phyloP scores from a whole-genome alignment of 805 yeast species.

The Kregervanrija delftensis region DNA sequence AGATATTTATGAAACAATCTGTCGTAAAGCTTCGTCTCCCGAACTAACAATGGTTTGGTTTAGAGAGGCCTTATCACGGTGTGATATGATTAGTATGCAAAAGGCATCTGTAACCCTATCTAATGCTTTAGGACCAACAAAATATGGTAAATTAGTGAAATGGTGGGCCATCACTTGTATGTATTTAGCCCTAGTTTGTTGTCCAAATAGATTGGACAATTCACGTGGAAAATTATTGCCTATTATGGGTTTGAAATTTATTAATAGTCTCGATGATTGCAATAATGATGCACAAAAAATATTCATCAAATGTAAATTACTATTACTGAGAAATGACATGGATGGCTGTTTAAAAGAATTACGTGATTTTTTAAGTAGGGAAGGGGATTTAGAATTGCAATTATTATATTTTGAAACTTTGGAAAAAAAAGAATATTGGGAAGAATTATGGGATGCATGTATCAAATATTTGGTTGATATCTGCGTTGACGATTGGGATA shows the following conservation, averaged over 20 bases:
- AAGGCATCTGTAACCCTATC: slow-evolving; percentile 43
- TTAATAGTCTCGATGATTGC: slow-evolving; percentile 35
- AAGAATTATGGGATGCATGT: slow-evolving; percentile 34
- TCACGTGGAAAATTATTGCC: slow-evolving; percentile 50
- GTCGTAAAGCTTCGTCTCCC: slow-evolving; percentile 48
- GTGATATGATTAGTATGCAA: slow-evolving; percentile 46
- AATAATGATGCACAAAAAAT: slow-evolving; percentile 63
- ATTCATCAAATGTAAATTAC: slow-evolving; percentile 49
- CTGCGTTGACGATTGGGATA: slow-evolving; percentile 66
- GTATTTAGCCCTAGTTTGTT: slow-evolving; percentile 32
- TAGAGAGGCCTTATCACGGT: slow-evolving; percentile 38
- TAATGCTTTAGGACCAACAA: slow-evolving; percentile 17
- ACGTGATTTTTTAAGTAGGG: slow-evolving; percentile 28
- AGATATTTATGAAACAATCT: slow-evolving; percentile 50
- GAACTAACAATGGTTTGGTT: slow-evolving; percentile 52
- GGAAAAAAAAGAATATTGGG: slow-evolving; percentile 35
- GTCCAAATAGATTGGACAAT: slow-evolving; percentile 30
- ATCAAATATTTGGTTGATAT: slow-evolving; percentile 35
- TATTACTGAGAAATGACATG: slow-evolving; percentile 30
- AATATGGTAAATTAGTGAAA: slow-evolving; percentile 30
- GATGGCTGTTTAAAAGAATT: slow-evolving; percentile 28
- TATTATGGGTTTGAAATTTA: slow-evolving; percentile 50
- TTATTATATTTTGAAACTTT: slow-evolving; percentile 46
- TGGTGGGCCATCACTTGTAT: slow-evolving; percentile 54
- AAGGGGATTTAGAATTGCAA: slow-evolving; percentile 57